Percentiles rank a stretch among this genome's conserved stretches.
Evolutionary conservation across 2,329 filamentous ascomycete genomes (phyloP).

Genomic region (Ophiocordyceps camponoti-rufipedis): DNA sequence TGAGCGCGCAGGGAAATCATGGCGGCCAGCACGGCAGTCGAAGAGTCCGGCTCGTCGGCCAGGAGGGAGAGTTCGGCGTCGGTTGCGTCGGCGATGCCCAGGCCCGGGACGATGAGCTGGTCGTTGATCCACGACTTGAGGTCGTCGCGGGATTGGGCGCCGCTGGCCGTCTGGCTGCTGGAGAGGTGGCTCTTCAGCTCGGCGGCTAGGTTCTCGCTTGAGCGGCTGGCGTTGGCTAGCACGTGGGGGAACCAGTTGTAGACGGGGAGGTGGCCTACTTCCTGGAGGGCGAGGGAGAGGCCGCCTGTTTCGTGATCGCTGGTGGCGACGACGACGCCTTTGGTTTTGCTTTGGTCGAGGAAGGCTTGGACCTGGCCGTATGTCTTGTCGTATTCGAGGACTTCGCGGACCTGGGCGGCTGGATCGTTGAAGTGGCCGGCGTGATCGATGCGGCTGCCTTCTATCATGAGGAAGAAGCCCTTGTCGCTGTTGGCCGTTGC

Average conservation of each 20-base stretch:
- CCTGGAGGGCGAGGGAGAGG: constrained; percentile 58
- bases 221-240: constrained; percentile 60
- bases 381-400: constrained; percentile 82
- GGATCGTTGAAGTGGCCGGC: constrained; percentile 77
- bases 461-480: constrained; percentile 98
- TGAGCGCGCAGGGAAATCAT: constrained; percentile 80
- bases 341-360: constrained; percentile 51
- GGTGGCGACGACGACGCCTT: constrained; percentile 71
- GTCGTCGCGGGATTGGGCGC: constrained; percentile 16
- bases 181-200: constrained; percentile 36
- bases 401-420: constrained; percentile 72
- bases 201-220: constrained; percentile 49
- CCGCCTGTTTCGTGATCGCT: constrained; percentile 96
- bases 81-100: constrained; percentile 61
- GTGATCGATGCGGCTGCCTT: constrained; percentile 90
- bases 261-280: constrained; percentile 31
- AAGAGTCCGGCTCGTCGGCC: constrained; percentile 34
- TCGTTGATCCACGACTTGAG: constrained; percentile 48
- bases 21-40: constrained; percentile 49
- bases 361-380: constrained; percentile 76
- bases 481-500: constrained; percentile 72
- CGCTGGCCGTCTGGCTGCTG: constrained; percentile 30
- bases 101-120: constrained; percentile 45
- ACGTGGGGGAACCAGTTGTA: constrained; percentile 68
- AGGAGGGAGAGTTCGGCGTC: constrained; percentile 53